Evolutionary conservation across 495 filamentous ascomycete species (phyloP).

Genomic region (Penicillium alfredii): DNA sequence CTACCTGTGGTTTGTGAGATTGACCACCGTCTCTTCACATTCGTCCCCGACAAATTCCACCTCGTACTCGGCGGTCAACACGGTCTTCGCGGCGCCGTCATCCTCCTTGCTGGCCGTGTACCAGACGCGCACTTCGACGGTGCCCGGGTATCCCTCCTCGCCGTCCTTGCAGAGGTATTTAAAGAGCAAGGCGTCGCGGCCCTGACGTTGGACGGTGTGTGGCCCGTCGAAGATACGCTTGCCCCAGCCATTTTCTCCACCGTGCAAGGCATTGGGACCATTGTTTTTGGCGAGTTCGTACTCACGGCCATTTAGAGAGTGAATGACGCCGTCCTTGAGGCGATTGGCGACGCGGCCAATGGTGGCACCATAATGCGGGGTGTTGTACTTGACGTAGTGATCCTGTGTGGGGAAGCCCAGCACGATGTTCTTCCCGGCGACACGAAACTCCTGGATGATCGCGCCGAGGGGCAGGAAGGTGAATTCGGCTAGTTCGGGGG

Average conservation of each 20-base stretch:
- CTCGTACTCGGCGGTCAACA: conserved; percentile 84
- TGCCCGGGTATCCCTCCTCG: conserved; percentile 83
- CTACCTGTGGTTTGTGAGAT: conserved; percentile 94
- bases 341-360: conserved; percentile 92
- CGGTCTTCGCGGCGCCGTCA: conserved; percentile 43
- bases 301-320: conserved; percentile 62
- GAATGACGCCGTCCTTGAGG: conserved; percentile 64
- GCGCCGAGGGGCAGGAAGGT: conserved; percentile 80
- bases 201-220: conserved; percentile 54
- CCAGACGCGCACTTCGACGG: conserved; percentile 68
- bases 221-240: conserved; percentile 79
- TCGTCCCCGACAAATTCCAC: conserved; percentile 70
- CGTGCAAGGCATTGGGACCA: conserved; percentile 73
- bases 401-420: conserved; percentile 70
- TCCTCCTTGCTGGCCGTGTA: conserved; percentile 70
- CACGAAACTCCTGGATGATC: conserved; percentile 76
- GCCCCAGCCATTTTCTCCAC: conserved; percentile 77
- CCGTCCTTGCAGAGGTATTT: conserved; percentile 64
- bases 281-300: conserved; percentile 72
- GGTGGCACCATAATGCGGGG: conserved; percentile 81
- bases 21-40: conserved; percentile 79
- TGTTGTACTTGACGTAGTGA: conserved; percentile 67
- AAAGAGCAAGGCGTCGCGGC: conserved; percentile 72
- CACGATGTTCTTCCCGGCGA: conserved; percentile 78
- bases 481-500: conserved; percentile 30